A percentile compares a stretch with the other conserved stretches of the same genome.
These are phyloP conservation scores for Alternaria ventricosa DNA, from an alignment of 2,329 filamentous ascomycete genomes.

Conservation along the genomic window DNA sequence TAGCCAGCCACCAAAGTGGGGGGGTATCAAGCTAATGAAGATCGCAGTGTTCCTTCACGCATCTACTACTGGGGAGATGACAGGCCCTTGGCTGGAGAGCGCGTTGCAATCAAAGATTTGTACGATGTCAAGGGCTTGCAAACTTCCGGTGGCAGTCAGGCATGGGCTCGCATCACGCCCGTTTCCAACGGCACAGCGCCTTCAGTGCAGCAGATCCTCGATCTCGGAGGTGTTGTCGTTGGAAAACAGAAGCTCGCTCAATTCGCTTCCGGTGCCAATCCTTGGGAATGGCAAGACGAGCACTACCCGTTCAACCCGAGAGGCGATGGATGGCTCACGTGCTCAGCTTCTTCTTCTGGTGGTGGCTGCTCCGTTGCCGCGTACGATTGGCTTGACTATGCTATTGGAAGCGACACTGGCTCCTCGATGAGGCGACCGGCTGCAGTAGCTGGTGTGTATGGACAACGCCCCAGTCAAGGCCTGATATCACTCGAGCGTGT, in stretches of 20 bases:
- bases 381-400: slow-evolving; percentile 57
- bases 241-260: slow-evolving; percentile 62
- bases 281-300: slow-evolving; percentile 37
- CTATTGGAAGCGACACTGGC: slow-evolving; percentile 55
- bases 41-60: slow-evolving; percentile 45
- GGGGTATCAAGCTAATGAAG: neutral
- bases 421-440: slow-evolving; percentile 58
- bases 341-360: slow-evolving; percentile 43
- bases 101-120: slow-evolving; percentile 38
- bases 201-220: slow-evolving; percentile 32
- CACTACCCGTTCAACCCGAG: slow-evolving; percentile 55
- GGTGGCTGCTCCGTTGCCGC: slow-evolving; percentile 49
- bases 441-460: slow-evolving; percentile 53
- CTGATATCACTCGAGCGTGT: slow-evolving; percentile 34
- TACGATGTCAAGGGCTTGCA: slow-evolving; percentile 36
- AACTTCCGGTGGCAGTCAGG: slow-evolving; percentile 32
- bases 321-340: slow-evolving; percentile 36
- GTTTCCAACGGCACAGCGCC: slow-evolving; percentile 26
- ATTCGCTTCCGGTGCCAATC: slow-evolving; percentile 48
- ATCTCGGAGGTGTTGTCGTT: slow-evolving; percentile 51
- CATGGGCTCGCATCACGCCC: slow-evolving; percentile 30
- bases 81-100: slow-evolving; percentile 34
- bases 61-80: slow-evolving; percentile 47
- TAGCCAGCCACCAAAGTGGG: neutral
- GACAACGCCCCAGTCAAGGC: slow-evolving; percentile 35